phyloP scores from a whole-genome alignment of 2,329 filamentous ascomycete species.

The Fusarium irregulare region DNA sequence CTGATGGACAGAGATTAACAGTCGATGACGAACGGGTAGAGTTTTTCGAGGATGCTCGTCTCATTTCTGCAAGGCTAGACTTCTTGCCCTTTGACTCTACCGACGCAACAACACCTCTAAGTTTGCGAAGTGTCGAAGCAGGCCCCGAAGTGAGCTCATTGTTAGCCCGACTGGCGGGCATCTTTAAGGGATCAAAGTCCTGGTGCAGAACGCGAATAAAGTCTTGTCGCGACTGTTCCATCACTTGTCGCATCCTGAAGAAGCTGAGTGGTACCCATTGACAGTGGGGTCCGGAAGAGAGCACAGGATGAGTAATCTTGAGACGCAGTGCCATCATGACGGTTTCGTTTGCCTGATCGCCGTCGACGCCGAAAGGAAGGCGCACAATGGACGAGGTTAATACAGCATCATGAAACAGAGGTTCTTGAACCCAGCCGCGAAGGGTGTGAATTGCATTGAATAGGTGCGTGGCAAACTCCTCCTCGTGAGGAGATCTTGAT shows the following conservation, averaged over 20 bases:
- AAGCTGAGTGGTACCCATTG: slow-evolving; percentile 71
- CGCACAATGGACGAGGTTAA: slow-evolving; percentile 57
- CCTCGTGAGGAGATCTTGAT: slow-evolving; percentile 50
- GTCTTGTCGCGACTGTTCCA: slow-evolving; percentile 66
- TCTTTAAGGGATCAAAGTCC: slow-evolving; percentile 61
- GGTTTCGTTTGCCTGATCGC: slow-evolving; percentile 28
- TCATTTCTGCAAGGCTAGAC: neutral
- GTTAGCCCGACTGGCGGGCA: slow-evolving; percentile 15
- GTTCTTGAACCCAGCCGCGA: slow-evolving; percentile 55
- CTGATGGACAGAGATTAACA: slow-evolving; percentile 6
- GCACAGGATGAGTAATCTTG: slow-evolving; percentile 70
- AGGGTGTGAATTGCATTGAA: slow-evolving; percentile 55
- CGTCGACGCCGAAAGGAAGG: slow-evolving; percentile 52
- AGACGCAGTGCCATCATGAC: slow-evolving; percentile 68
- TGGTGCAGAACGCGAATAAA: slow-evolving; percentile 70
- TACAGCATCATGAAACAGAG: slow-evolving; percentile 58
- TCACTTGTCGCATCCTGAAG: slow-evolving; percentile 73
- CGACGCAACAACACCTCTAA: neutral
- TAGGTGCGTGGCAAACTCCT: slow-evolving; percentile 59
- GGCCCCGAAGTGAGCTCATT: slow-evolving; percentile 23
- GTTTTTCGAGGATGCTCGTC: neutral
- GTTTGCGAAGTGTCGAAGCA: neutral
- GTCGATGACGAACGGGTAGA: slow-evolving; percentile 13
- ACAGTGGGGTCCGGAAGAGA: slow-evolving; percentile 61
- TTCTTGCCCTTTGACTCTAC: neutral